Evolutionary conservation across 352 stramenopile genomes (phyloP).

Genomic region (Pythium vanterpoolii): DNA sequence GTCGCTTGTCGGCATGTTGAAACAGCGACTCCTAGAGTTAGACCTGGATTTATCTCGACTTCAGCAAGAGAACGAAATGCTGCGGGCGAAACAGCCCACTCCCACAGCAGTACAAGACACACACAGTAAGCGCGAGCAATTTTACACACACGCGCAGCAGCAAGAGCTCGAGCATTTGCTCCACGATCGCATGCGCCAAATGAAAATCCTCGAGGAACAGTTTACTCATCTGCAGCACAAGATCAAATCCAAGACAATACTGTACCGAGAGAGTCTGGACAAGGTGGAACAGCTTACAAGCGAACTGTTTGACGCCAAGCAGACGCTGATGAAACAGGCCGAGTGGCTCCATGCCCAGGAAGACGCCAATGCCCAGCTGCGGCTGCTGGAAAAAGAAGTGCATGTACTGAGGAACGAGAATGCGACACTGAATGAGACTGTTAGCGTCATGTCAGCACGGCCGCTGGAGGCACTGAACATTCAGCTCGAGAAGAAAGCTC

Average conservation of each 20-base stretch:
- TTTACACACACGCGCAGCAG: constrained; percentile 15
- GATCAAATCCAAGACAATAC: constrained; percentile 25
- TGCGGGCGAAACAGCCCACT: constrained; percentile 26
- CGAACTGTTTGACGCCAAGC: constrained; percentile 41
- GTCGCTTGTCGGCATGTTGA: constrained; percentile 33
- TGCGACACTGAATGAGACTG: constrained; percentile 39
- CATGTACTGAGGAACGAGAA: constrained; percentile 60
- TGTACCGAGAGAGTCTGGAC: constrained; percentile 38
- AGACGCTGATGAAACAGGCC: constrained; percentile 35
- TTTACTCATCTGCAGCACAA: constrained; percentile 47
- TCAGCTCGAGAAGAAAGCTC: constrained; percentile 36
- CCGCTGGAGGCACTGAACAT: constrained; percentile 51
- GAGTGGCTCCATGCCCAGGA: constrained; percentile 34
- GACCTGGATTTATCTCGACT: constrained; percentile 47
- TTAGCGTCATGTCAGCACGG: constrained; percentile 43
- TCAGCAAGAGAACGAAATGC: constrained; percentile 49
- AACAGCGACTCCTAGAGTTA: constrained; percentile 36
- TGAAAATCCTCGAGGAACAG: constrained; percentile 51
- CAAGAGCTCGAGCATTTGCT: constrained; percentile 33
- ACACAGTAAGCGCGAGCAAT: neutral
- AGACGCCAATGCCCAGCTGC: constrained; percentile 30
- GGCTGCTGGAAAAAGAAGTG: constrained; percentile 40
- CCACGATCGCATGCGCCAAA: constrained; percentile 33
- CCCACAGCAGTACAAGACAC: neutral
- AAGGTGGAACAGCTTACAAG: constrained; percentile 38